Conservation (phyloP, 2,329 filamentous ascomycete species). For the Colletotrichum musae region DNA sequence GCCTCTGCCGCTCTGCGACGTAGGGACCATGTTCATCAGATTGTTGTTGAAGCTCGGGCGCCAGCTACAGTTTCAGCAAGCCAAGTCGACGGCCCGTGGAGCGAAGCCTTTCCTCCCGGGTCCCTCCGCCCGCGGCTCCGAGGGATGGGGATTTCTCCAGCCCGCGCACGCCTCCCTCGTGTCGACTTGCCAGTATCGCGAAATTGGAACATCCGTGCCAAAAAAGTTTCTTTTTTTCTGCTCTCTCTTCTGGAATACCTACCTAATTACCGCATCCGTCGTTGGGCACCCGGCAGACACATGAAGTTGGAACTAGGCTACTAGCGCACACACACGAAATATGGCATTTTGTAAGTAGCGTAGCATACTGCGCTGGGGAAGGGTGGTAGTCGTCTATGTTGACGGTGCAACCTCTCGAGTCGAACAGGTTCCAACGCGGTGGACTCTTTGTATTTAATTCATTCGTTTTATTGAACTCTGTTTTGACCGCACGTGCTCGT, state of each 20-base stretch:
- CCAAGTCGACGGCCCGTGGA: constrained; percentile 9
- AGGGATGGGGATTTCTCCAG: too few species aligned
- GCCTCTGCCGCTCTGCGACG: too few species aligned
- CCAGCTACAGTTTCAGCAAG: constrained; percentile 27
- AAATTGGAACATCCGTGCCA: constrained; percentile 8
- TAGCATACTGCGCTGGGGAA: neutral
- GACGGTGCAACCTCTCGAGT: too few species aligned
- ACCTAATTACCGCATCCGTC: neutral
- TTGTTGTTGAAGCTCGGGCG: neutral
- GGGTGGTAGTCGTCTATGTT: too few species aligned
- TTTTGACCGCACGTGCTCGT: neutral
- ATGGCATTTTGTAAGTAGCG: neutral
- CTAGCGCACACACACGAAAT: too few species aligned
- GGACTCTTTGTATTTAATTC: too few species aligned
- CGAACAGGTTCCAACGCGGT: too few species aligned
- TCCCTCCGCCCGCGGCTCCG: neutral
- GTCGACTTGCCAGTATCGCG: constrained; percentile 19
- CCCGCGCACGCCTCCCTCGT: neutral
- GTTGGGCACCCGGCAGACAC: neutral
- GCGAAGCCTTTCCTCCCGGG: neutral
- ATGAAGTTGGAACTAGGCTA: too few species aligned
- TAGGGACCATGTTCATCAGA: too few species aligned
- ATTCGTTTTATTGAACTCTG: too few species aligned
- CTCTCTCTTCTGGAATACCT: neutral
- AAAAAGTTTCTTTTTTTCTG: neutral